These are phyloP conservation scores for Diaporthe sp. DNA, from an alignment of 2,329 filamentous ascomycete species.

Conservation along the genomic window DNA sequence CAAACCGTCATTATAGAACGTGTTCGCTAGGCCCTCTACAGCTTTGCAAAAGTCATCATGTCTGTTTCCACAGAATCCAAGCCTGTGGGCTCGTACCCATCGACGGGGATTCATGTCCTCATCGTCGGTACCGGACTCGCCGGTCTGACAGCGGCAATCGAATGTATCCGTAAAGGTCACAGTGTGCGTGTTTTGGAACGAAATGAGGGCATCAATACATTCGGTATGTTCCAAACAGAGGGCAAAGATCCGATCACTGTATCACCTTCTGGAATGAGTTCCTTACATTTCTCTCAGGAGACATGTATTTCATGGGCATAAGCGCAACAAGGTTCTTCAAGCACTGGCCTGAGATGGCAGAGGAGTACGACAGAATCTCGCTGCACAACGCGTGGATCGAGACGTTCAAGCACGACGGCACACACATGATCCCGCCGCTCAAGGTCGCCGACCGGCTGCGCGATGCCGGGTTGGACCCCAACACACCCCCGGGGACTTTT, in stretches of 20 bases:
- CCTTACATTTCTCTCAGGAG: neutral
- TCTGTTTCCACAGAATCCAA: neutral
- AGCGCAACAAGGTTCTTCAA: slow-evolving; percentile 20
- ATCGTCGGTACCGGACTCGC: slow-evolving; percentile 68
- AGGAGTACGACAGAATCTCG: slow-evolving; percentile 64
- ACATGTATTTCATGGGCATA: slow-evolving; percentile 17
- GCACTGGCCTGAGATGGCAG: slow-evolving; percentile 53
- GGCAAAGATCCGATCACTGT: no score
- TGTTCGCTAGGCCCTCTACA: fast-evolving
- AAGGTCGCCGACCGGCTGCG: slow-evolving; percentile 63
- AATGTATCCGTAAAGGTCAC: slow-evolving; percentile 72
- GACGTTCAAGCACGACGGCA: slow-evolving; percentile 66
- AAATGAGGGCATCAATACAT: slow-evolving; percentile 43
- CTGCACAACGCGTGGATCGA: slow-evolving; percentile 67
- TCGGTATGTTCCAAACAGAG: neutral
- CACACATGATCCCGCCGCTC: slow-evolving; percentile 60
- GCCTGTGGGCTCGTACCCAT: neutral
- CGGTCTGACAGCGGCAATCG: slow-evolving; percentile 71
- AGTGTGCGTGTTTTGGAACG: slow-evolving; percentile 61
- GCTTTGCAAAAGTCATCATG: neutral
- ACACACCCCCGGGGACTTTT: neutral
- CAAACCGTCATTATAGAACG: fast-evolving
- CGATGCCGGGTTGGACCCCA: slow-evolving; percentile 47
- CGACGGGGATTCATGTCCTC: neutral
- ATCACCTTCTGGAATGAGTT: fast-evolving